A percentile compares a stretch with the other conserved stretches of the same genome.
These are phyloP conservation scores for Fomitopsis serialis DNA, from an alignment of 768 basidiomycete species.

Conservation along the genomic window DNA sequence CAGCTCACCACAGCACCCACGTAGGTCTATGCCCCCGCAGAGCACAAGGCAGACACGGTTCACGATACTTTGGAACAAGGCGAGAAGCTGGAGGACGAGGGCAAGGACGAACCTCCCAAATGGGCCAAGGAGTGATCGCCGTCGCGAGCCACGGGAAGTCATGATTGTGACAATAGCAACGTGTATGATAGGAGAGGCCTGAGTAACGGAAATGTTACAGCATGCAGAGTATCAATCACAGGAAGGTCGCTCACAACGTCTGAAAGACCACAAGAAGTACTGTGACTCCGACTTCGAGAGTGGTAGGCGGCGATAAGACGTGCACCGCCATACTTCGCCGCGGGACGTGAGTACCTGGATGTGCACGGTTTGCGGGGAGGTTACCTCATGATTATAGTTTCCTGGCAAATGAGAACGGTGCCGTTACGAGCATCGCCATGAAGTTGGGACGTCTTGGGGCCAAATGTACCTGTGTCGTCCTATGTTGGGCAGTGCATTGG, in stretches of 20 bases:
- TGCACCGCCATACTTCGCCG: too few relatives aligned
- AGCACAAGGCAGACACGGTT: constrained; percentile 24
- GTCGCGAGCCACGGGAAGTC: constrained; percentile 7
- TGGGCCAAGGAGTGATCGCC: constrained; percentile 16
- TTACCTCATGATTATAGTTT: too few relatives aligned
- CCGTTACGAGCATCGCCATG: not conserved
- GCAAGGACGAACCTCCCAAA: constrained; percentile 23
- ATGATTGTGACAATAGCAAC: not conserved
- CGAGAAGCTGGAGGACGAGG: constrained; percentile 22
- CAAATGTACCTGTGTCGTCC: not conserved
- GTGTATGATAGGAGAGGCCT: not conserved
- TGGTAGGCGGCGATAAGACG: too few relatives aligned
- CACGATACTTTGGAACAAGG: constrained; percentile 21
- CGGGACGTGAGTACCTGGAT: too few relatives aligned
- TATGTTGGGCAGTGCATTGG: not conserved
- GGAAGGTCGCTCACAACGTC: too few relatives aligned
- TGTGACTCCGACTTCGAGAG: too few relatives aligned
- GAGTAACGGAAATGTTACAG: not conserved
- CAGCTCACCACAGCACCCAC: not conserved
- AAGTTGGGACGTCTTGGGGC: not conserved
- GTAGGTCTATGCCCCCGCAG: constrained; percentile 24
- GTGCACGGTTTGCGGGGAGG: too few relatives aligned
- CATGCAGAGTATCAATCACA: too few relatives aligned
- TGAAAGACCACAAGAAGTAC: too few relatives aligned
- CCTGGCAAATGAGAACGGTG: not conserved